These are phyloP conservation scores for Ogataea parapolymorpha DNA, from an alignment of 805 yeast genomes.

Conservation along the genomic window DNA sequence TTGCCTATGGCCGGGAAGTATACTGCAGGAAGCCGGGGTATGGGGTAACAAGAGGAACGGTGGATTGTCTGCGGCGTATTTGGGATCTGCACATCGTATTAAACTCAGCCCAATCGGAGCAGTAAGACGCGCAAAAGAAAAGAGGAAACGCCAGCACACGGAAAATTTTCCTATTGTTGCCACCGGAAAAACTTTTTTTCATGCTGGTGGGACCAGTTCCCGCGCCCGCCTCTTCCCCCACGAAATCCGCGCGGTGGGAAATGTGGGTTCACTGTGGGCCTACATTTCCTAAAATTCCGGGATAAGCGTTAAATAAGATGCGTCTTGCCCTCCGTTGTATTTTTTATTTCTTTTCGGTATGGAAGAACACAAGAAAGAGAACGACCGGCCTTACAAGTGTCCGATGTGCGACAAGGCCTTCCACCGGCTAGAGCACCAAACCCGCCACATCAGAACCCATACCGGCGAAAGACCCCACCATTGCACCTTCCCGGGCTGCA, in stretches of 20 bases:
- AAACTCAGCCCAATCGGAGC: slow-evolving; percentile 2
- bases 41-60: slow-evolving; percentile 6
- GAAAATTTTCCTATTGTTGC: slow-evolving; percentile 12
- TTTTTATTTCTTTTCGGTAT: slow-evolving; percentile 3
- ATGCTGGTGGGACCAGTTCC: not conserved
- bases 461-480: slow-evolving; percentile 92
- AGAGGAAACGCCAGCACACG: slow-evolving; percentile 2
- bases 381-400: slow-evolving; percentile 76
- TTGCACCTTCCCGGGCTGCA: slow-evolving; percentile 78
- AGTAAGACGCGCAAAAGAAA: slow-evolving; percentile 4
- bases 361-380: slow-evolving; percentile 10
- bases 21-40: slow-evolving; percentile 7
- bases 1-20: too few relatives aligned
- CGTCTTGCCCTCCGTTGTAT: not conserved
- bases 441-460: slow-evolving; percentile 87
- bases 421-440: slow-evolving; percentile 86
- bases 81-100: not conserved
- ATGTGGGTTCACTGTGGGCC: slow-evolving; percentile 9
- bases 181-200: slow-evolving; percentile 17
- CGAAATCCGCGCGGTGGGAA: not conserved
- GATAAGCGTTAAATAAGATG: not conserved
- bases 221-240: not conserved
- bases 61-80: not conserved
- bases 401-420: slow-evolving; percentile 82
- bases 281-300: not conserved